Evolutionary conservation across 345 rosid species (phyloP).

Genomic region (Euphorbia peplus): DNA sequence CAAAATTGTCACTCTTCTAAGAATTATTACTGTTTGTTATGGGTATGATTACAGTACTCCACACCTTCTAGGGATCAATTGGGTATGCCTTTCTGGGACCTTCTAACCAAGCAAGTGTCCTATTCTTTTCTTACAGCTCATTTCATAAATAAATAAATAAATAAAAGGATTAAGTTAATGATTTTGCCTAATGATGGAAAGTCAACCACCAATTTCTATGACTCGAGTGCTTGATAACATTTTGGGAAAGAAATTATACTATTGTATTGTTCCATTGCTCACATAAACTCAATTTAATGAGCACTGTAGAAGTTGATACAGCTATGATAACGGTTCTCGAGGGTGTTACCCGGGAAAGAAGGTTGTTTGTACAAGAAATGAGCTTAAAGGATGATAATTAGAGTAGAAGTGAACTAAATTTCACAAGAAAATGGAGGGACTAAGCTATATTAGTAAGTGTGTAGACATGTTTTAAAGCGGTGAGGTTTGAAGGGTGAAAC

Average conservation of each 20-base stretch:
- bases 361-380: too few relatives aligned
- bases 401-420: too few relatives aligned
- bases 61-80: slow-evolving; percentile 5
- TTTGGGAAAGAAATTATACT: background rate
- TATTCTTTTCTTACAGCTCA: too few relatives aligned
- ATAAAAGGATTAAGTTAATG: too few relatives aligned
- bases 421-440: too few relatives aligned
- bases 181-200: background rate
- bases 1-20: background rate
- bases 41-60: slow-evolving; percentile 7
- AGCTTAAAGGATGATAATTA: too few relatives aligned
- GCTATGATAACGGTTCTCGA: background rate
- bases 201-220: background rate
- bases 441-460: too few relatives aligned
- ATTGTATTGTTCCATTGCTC: background rate
- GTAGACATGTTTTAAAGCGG: too few relatives aligned
- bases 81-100: background rate
- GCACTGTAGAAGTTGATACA: background rate
- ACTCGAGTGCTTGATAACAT: background rate
- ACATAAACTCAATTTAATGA: background rate
- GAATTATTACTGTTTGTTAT: slow-evolving; percentile 5
- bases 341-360: too few relatives aligned
- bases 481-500: too few relatives aligned
- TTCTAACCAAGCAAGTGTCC: background rate
- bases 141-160: too few relatives aligned